Evolutionary conservation across 495 filamentous ascomycete genomes (phyloP).

Genomic region (Penicillium robsamsonii): DNA sequence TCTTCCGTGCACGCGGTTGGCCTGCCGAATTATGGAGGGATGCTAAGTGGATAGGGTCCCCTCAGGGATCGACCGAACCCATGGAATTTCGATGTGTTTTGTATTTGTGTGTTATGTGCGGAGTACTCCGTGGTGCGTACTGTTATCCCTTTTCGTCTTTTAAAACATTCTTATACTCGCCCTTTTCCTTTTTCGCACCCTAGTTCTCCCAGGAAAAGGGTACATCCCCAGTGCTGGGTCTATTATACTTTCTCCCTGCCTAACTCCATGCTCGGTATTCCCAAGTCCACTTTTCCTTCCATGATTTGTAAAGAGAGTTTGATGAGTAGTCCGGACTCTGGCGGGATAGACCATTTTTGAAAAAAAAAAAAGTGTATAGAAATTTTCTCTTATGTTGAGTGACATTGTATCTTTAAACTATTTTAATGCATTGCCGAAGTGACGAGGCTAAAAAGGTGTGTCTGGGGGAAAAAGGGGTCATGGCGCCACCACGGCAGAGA

Average conservation of each 20-base stretch:
- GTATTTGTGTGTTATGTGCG: conserved; percentile 2
- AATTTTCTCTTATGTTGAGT: neutral
- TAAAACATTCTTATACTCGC: neutral
- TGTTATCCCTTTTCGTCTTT: neutral
- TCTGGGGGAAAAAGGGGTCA: conserved; percentile 5
- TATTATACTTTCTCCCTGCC: neutral
- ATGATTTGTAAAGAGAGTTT: neutral
- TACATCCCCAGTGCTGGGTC: neutral
- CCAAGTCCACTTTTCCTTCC: neutral
- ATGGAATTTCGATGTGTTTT: conserved; percentile 3
- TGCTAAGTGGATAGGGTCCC: conserved; percentile 8
- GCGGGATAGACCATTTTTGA: neutral
- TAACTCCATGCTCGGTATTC: neutral
- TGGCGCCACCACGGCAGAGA: neutral
- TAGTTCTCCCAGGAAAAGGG: neutral
- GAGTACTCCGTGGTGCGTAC: neutral
- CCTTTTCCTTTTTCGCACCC: neutral
- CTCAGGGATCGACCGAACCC: conserved; percentile 15
- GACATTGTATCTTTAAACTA: neutral
- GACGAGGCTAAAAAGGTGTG: neutral
- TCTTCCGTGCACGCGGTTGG: conserved; percentile 1
- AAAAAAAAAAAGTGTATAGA: neutral
- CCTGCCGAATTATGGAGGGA: conserved; percentile 17
- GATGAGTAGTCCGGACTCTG: neutral
- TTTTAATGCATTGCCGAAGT: neutral